Conservation (phyloP, 2,329 filamentous ascomycete species). For the Aspergillus aculeatinus region DNA sequence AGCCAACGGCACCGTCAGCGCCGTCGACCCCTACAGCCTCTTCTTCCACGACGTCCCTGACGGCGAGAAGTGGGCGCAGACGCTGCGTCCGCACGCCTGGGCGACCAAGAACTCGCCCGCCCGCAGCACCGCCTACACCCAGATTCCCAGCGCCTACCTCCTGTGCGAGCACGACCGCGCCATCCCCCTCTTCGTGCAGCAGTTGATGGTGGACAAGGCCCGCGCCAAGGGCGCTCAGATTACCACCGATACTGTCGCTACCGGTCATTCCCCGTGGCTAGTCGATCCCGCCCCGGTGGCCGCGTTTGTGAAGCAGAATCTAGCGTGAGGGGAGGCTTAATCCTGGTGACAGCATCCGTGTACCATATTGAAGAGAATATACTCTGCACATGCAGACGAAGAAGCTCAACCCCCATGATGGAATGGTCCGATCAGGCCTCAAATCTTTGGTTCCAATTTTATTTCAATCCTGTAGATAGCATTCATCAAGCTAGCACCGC, state of each 20-base stretch:
- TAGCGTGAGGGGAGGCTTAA: too few relatives aligned
- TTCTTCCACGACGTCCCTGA: conserved; percentile 36
- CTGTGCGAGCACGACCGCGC: conserved; percentile 33
- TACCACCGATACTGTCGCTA: conserved; percentile 29
- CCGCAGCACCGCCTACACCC: conserved; percentile 26
- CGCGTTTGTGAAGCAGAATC: conserved; percentile 14
- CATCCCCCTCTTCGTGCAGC: conserved; percentile 31
- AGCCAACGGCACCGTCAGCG: conserved; percentile 24
- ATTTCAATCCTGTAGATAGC: too few relatives aligned
- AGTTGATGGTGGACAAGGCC: conserved; percentile 33
- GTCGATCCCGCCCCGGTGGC: conserved; percentile 23
- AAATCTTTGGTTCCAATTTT: too few relatives aligned
- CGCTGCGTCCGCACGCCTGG: conserved; percentile 33
- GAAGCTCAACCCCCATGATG: too few relatives aligned
- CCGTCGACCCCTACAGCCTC: conserved; percentile 24
- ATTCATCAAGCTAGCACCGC: too few relatives aligned
- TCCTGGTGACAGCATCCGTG: too few relatives aligned
- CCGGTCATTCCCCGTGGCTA: conserved; percentile 33
- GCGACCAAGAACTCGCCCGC: conserved; percentile 29
- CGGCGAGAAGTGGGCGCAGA: conserved; percentile 28
- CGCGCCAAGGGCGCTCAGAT: conserved; percentile 26
- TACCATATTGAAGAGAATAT: too few relatives aligned
- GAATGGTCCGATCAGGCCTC: too few relatives aligned
- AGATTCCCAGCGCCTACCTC: conserved; percentile 28
- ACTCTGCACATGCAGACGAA: too few relatives aligned